Base-by-base conservation (phyloP, 768 basidiomycete genomes). In the Leucocoprinus leucothites region DNA sequence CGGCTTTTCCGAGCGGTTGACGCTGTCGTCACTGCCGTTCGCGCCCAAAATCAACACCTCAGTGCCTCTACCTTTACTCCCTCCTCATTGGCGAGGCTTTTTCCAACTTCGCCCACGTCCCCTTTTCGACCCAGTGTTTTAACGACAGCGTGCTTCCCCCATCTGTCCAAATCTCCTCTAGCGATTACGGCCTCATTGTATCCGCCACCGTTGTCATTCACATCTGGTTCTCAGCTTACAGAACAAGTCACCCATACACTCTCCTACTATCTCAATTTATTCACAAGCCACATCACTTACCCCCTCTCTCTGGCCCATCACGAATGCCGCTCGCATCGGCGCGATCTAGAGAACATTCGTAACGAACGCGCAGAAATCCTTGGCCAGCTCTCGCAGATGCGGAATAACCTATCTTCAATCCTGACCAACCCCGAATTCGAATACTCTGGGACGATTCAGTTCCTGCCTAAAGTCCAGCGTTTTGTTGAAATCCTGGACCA, bases 351-450 rank as follows among this genome's bases (percentile, higher is more conserved):
- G 57, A 76, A 67, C 24, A 74, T 89, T 2, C 79, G 91, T 11
- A 81, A 94, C 61, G 76, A 82, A 59, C 77, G 83, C 3, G 91
- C 91, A 0, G 76, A 85, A 59, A 70, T 76, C 6, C 77, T 94
- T 3, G 92, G 92, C 1, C 66, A 69, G 2, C 75, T 94, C 5
- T 74, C 84, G 1, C 74, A 72, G 40, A 72, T 83, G 63, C 78
- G 88, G 19, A 75, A 76, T 8, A 53, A 65, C 6, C 68, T 86
- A n/a, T 63, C 71, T 14, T 56, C 61, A 13, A 65, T 73, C 21
- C 50, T 58, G 61, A 49, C 54, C 60, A n/a, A 52, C 38, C 31
- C 49, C 55, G 56, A 61, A 63, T 25, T 49, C 56, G 1, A 58
- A 64, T 36, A 57, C 57, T 52, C 11, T 65, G 61, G 48, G 35